Percentiles rank a stretch among this genome's conserved stretches.
These are phyloP conservation scores for Colletotrichum higginsianum DNA, from an alignment of 2,329 filamentous ascomycete genomes.

Conservation along the genomic window DNA sequence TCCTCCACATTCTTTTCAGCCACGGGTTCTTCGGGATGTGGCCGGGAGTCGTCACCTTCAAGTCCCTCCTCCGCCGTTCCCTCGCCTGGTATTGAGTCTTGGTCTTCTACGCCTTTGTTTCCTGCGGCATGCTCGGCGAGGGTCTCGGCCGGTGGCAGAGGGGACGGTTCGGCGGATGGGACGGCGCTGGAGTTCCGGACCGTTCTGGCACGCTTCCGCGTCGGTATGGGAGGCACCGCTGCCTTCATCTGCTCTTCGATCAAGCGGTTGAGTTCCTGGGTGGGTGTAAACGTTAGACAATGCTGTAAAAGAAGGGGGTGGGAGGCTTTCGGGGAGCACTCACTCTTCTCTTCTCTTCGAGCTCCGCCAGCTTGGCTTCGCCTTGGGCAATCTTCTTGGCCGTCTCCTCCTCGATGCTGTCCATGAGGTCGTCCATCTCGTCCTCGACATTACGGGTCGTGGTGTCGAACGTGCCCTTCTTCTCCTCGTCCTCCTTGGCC, in stretches of 20 bases:
- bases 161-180: constrained; percentile 24
- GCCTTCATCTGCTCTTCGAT: constrained; percentile 58
- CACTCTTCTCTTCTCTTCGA: constrained; percentile 54
- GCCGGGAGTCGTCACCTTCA: constrained; percentile 39
- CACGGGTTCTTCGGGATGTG: constrained; percentile 38
- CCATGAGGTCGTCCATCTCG: constrained; percentile 54
- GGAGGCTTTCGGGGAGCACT: background rate
- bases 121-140: background rate
- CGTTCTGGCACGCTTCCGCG: constrained; percentile 40
- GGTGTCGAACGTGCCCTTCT: constrained; percentile 48
- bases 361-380: constrained; percentile 49
- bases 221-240: constrained; percentile 50
- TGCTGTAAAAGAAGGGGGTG: background rate
- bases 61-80: background rate
- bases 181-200: constrained; percentile 11
- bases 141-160: constrained; percentile 10
- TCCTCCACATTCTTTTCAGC: constrained; percentile 38
- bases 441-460: constrained; percentile 53
- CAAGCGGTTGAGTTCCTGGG: constrained; percentile 58
- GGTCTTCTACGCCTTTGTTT: background rate
- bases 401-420: constrained; percentile 52
- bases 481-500: constrained; percentile 51
- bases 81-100: background rate
- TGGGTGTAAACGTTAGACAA: background rate
- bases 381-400: constrained; percentile 50